Conservation (phyloP, 73 alveolate genomes). For the Stentor coeruleus region DNA sequence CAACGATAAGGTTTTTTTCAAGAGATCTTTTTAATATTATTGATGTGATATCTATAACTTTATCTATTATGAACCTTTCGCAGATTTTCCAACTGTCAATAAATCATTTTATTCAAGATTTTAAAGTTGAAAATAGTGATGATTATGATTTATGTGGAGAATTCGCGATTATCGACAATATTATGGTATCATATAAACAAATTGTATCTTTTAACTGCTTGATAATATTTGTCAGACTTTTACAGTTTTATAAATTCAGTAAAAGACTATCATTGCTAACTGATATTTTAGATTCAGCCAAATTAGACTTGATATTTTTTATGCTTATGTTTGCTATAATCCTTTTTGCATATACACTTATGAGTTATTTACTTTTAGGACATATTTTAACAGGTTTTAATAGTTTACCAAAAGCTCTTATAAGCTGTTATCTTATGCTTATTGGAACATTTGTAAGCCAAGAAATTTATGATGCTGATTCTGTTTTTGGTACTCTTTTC, state of each 20-base stretch:
- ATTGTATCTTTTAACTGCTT: slow-evolving; percentile 27
- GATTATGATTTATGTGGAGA: not conserved
- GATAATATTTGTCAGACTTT: slow-evolving; percentile 37
- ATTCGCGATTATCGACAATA: not conserved
- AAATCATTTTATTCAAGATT: slow-evolving; percentile 12
- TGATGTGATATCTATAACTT: not conserved
- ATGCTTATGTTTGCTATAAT: slow-evolving; percentile 40
- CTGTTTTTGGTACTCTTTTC: slow-evolving; percentile 25
- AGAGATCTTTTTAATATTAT: too few relatives aligned
- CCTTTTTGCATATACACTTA: slow-evolving; percentile 41
- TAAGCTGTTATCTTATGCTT: slow-evolving; percentile 17
- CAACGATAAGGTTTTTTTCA: not conserved
- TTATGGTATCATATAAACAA: not conserved
- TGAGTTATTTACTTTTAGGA: slow-evolving; percentile 49
- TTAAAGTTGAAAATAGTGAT: slow-evolving; percentile 3
- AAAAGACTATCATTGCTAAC: slow-evolving; percentile 42
- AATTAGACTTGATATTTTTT: slow-evolving; percentile 45
- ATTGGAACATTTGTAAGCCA: slow-evolving; percentile 14
- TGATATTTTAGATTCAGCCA: slow-evolving; percentile 42
- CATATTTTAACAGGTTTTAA: slow-evolving; percentile 16
- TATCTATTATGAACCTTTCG: slow-evolving; percentile 6
- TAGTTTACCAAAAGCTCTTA: slow-evolving; percentile 12
- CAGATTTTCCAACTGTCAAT: slow-evolving; percentile 13
- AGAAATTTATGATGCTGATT: slow-evolving; percentile 28
- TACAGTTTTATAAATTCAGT: slow-evolving; percentile 44